phyloP scores from a whole-genome alignment of 495 filamentous ascomycete genomes.

The Jackrogersella minutella region DNA sequence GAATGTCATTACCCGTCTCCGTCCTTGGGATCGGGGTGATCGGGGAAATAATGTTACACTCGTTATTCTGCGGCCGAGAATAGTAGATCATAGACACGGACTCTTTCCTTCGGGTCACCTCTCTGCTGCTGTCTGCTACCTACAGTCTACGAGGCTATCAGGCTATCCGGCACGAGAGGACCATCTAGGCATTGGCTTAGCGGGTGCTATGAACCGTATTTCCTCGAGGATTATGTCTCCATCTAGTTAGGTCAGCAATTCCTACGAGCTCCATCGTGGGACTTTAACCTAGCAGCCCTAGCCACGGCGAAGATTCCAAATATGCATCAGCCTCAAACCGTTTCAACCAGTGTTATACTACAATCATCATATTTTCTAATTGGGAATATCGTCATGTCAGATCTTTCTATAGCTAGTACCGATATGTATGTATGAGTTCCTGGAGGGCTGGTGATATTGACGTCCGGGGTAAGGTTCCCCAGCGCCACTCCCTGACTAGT shows the following conservation, averaged over 20 bases:
- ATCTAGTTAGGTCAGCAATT: conserved; percentile 24
- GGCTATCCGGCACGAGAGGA: background rate
- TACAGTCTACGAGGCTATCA: background rate
- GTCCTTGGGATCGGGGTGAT: conserved; percentile 1
- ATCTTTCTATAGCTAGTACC: conserved; percentile 16
- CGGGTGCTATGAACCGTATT: conserved; percentile 11
- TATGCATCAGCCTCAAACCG: conserved; percentile 31
- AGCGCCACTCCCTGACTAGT: background rate
- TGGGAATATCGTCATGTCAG: conserved; percentile 19
- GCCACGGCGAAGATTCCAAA: conserved; percentile 2
- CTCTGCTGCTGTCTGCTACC: no score
- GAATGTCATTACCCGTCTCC: background rate
- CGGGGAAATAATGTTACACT: background rate
- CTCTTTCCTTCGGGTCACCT: no score
- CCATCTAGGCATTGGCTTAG: background rate
- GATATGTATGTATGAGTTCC: background rate
- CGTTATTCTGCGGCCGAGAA: conserved; percentile 4
- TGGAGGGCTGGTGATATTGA: conserved; percentile 1
- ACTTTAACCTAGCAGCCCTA: conserved; percentile 33
- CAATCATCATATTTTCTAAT: background rate
- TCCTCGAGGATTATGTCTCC: conserved; percentile 19
- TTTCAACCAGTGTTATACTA: conserved; percentile 19
- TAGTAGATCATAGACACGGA: no score
- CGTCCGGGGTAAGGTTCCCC: background rate
- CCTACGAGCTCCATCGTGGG: conserved; percentile 33